phyloP scores from a whole-genome alignment of 2,329 filamentous ascomycete species.

The Stachybotrys elegans region DNA sequence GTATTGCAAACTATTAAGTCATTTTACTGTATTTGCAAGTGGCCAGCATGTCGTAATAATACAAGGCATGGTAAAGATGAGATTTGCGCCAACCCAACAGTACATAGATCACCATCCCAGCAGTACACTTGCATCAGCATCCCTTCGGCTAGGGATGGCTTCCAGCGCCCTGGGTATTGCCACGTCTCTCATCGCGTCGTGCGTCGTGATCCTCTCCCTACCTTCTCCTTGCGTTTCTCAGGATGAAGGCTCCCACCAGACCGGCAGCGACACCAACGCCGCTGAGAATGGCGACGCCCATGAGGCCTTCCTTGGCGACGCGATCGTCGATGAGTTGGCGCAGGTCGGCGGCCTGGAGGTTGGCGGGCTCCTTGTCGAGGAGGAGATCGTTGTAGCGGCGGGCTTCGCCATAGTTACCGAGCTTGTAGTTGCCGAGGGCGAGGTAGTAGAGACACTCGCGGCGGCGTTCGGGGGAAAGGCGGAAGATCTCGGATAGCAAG shows the following conservation, averaged over 20 bases:
- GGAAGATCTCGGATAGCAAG: slow-evolving; percentile 94
- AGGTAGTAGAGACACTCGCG: slow-evolving; percentile 98
- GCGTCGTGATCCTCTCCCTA: slow-evolving; percentile 20
- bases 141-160: too few species aligned
- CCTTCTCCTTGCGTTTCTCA: slow-evolving; percentile 67
- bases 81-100: too few species aligned
- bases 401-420: slow-evolving; percentile 95
- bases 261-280: slow-evolving; percentile 89
- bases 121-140: too few species aligned
- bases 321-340: slow-evolving; percentile 89
- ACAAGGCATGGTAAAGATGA: too few species aligned
- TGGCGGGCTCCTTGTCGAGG: slow-evolving; percentile 83
- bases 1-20: too few species aligned
- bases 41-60: too few species aligned
- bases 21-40: too few species aligned
- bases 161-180: too few species aligned
- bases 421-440: slow-evolving; percentile 94
- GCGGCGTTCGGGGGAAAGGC: slow-evolving; percentile 83
- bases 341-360: slow-evolving; percentile 85
- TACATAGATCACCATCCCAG: too few species aligned
- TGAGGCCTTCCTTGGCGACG: slow-evolving; percentile 87
- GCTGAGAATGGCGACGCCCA: slow-evolving; percentile 92
- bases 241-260: slow-evolving; percentile 82
- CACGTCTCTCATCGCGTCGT: not conserved
- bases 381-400: slow-evolving; percentile 91